Percentiles rank a stretch among this genome's conserved stretches.
Conservation (phyloP, 257 asterid genomes). For the Verbena officinalis region DNA sequence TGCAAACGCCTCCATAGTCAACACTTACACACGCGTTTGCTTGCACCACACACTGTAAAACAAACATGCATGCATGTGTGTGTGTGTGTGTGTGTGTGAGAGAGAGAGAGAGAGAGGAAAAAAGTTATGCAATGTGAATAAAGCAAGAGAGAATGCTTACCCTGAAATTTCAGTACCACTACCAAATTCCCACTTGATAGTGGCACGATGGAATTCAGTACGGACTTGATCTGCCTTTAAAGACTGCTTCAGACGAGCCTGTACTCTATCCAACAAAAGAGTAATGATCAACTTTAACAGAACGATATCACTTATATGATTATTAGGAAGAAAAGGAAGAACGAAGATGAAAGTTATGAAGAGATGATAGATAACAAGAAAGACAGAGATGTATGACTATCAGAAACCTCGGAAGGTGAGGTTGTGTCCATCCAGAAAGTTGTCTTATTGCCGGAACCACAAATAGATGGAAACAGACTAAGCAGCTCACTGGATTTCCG, state of each 20-base stretch:
- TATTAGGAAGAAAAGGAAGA: conserved; percentile 19
- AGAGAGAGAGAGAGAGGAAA: neutral
- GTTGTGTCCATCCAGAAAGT: conserved; percentile 89
- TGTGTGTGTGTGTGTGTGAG: no score
- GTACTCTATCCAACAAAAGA: conserved; percentile 58
- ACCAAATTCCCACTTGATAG: conserved; percentile 65
- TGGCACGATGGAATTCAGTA: conserved; percentile 82
- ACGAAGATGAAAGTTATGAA: conserved; percentile 3
- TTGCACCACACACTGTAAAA: no score
- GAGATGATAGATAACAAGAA: conserved; percentile 26
- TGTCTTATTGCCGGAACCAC: conserved; percentile 85
- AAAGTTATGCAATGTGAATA: neutral
- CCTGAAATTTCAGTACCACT: conserved; percentile 62
- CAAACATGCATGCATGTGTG: no score
- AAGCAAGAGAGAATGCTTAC: conserved; percentile 45
- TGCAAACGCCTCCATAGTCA: no score
- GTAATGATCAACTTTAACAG: conserved; percentile 27
- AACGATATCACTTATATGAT: conserved; percentile 27
- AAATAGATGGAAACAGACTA: conserved; percentile 91
- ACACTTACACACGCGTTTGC: no score
- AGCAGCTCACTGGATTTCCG: conserved; percentile 97
- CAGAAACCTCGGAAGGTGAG: conserved; percentile 82
- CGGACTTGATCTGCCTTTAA: conserved; percentile 77
- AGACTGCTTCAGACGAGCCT: conserved; percentile 81
- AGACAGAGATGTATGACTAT: conserved; percentile 31